A percentile compares a stretch with the other conserved stretches of the same genome.
Conservation (phyloP, 257 asterid genomes). For the Solanum boliviense region DNA sequence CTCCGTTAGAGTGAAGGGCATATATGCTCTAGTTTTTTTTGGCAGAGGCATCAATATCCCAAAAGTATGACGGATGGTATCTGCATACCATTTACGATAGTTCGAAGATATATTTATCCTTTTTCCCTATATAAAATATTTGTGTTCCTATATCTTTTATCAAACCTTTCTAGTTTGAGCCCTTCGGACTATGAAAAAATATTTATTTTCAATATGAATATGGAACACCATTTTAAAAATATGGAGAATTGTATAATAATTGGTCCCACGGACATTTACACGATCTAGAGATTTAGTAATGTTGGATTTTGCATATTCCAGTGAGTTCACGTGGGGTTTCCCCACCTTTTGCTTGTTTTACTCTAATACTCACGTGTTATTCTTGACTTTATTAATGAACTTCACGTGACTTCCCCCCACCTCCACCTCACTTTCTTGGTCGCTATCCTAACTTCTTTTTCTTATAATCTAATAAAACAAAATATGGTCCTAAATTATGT, state of each 20-base stretch:
- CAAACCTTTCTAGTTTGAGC: too few species aligned
- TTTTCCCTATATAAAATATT: too few species aligned
- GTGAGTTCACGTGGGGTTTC: background rate
- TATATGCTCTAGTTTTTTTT: too few species aligned
- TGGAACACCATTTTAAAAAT: accelerated
- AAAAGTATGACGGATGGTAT: too few species aligned
- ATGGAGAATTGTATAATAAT: background rate
- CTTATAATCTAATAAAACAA: background rate
- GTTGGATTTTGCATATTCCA: background rate
- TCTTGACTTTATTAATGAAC: background rate
- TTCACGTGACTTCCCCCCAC: background rate
- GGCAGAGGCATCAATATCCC: too few species aligned
- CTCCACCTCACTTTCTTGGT: background rate
- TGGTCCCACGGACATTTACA: background rate
- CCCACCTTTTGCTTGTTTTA: background rate
- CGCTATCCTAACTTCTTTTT: background rate
- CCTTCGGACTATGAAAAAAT: background rate
- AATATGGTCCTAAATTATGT: background rate
- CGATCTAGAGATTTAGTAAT: background rate
- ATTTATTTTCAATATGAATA: too few species aligned
- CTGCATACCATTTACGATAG: too few species aligned
- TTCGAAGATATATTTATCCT: too few species aligned
- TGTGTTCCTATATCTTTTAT: too few species aligned
- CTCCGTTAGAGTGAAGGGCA: too few species aligned
- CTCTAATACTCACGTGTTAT: background rate